Percentiles rank a stretch among this genome's conserved stretches.
Evolutionary conservation across 805 yeast genomes (phyloP).

Genomic region (Starmerella tilneyi): DNA sequence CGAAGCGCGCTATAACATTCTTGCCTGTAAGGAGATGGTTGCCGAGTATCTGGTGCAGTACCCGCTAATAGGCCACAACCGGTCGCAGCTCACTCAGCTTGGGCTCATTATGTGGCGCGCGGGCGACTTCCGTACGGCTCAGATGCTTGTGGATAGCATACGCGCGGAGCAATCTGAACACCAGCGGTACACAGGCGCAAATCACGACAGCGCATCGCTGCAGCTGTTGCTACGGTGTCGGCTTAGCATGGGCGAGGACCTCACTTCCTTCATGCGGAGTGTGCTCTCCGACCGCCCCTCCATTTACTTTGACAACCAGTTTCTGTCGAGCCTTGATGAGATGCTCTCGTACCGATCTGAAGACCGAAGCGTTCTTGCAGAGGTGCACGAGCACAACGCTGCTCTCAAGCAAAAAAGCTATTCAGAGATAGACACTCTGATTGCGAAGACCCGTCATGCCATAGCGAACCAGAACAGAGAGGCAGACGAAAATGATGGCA

Average conservation of each 20-base stretch:
- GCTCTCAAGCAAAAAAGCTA: background rate
- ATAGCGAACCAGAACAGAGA: background rate
- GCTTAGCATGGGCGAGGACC: conserved; percentile 4
- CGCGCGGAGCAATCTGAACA: conserved; percentile 5
- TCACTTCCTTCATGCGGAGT: conserved; percentile 12
- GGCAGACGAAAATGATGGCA: no score
- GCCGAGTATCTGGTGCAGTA: conserved; percentile 22
- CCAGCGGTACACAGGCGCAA: conserved; percentile 2
- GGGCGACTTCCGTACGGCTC: conserved; percentile 10
- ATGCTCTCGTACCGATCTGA: conserved; percentile 13
- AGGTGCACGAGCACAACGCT: conserved; percentile 8
- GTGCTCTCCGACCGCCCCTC: conserved; percentile 7
- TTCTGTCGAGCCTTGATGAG: conserved; percentile 1
- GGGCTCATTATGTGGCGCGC: conserved; percentile 14
- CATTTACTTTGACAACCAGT: conserved; percentile 15
- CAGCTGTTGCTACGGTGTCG: conserved; percentile 11
- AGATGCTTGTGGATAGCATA: conserved; percentile 13
- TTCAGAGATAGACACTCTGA: conserved; percentile 1
- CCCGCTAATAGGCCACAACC: conserved; percentile 21
- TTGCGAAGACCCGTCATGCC: background rate
- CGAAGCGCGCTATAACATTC: conserved; percentile 1
- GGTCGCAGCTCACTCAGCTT: conserved; percentile 19
- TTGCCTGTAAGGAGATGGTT: conserved; percentile 10
- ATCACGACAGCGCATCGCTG: conserved; percentile 18
- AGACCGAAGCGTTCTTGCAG: conserved; percentile 7